These are phyloP conservation scores for Russula lepida DNA, from an alignment of 768 basidiomycete genomes.

Conservation along the genomic window DNA sequence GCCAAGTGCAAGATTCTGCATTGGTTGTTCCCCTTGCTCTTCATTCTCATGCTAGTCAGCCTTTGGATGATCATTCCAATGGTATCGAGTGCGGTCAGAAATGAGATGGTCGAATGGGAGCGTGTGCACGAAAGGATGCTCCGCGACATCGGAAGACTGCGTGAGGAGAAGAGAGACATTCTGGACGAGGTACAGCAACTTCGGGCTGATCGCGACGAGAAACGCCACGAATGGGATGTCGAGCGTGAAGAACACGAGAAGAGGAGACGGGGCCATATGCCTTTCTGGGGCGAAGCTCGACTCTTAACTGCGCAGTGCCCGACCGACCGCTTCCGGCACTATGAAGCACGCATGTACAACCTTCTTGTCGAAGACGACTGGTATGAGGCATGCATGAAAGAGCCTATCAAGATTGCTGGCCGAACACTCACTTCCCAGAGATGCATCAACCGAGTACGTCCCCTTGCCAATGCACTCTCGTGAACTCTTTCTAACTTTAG, in stretches of 20 bases:
- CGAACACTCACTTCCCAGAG: background rate
- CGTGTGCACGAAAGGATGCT: background rate
- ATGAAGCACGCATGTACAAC: slow-evolving; percentile 21
- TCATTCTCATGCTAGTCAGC: background rate
- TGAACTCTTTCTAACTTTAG: background rate
- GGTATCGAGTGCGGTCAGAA: background rate
- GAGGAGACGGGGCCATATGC: slow-evolving; percentile 10
- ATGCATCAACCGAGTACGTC: slow-evolving; percentile 8
- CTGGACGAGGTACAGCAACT: slow-evolving; percentile 7
- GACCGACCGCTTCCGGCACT: slow-evolving; percentile 5
- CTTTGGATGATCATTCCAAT: background rate
- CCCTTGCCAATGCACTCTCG: background rate
- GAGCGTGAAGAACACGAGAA: slow-evolving; percentile 18
- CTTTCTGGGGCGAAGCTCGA: slow-evolving; percentile 15
- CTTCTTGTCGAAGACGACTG: slow-evolving; percentile 23
- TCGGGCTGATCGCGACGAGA: slow-evolving; percentile 6
- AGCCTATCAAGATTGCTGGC: background rate
- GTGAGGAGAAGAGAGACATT: background rate
- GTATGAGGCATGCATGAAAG: slow-evolving; percentile 21
- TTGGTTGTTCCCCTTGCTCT: background rate
- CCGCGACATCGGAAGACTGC: background rate
- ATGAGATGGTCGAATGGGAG: slow-evolving; percentile 1
- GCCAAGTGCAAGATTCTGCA: background rate
- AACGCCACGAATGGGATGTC: slow-evolving; percentile 12
- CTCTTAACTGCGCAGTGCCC: slow-evolving; percentile 7